These are phyloP conservation scores for Starmerella bombicola DNA, from an alignment of 805 yeast genomes.

Conservation along the genomic window DNA sequence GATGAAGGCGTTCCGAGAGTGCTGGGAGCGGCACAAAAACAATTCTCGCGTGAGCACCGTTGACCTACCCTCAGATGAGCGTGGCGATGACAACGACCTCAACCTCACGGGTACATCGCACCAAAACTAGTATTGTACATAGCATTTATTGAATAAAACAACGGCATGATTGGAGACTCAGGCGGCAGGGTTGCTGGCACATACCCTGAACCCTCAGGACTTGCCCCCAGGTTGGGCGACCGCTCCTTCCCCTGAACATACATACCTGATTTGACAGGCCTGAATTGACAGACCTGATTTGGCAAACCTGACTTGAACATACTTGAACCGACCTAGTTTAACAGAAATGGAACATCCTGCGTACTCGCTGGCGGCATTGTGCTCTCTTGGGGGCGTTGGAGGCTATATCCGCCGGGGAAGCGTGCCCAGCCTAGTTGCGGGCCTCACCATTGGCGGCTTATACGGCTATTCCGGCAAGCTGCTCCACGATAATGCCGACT, in stretches of 20 bases:
- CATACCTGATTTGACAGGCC: too few species aligned
- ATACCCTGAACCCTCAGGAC: too few species aligned
- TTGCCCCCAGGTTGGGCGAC: too few species aligned
- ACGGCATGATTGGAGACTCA: too few species aligned
- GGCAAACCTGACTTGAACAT: not conserved
- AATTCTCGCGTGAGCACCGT: constrained; percentile 32
- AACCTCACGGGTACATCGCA: constrained; percentile 17
- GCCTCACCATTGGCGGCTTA: constrained; percentile 34
- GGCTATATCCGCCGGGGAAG: constrained; percentile 63
- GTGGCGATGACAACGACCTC: constrained; percentile 9
- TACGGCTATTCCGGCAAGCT: constrained; percentile 44
- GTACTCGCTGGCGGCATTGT: constrained; percentile 53
- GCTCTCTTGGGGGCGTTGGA: constrained; percentile 56
- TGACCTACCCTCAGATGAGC: constrained; percentile 1
- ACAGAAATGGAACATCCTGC: constrained; percentile 58
- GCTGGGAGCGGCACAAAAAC: constrained; percentile 52
- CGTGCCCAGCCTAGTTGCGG: constrained; percentile 69
- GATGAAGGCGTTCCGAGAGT: constrained; percentile 46
- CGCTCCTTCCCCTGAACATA: too few species aligned
- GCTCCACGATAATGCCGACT: constrained; percentile 56
- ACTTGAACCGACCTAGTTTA: not conserved
- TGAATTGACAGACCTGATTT: too few species aligned
- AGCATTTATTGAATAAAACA: too few species aligned
- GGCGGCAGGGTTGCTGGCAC: too few species aligned
- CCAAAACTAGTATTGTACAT: too few species aligned